A percentile compares a stretch with the other conserved stretches of the same genome.
Evolutionary conservation across 1,139 yeast genomes (phyloP).

Genomic region (Scheffersomyces illinoinensis): DNA sequence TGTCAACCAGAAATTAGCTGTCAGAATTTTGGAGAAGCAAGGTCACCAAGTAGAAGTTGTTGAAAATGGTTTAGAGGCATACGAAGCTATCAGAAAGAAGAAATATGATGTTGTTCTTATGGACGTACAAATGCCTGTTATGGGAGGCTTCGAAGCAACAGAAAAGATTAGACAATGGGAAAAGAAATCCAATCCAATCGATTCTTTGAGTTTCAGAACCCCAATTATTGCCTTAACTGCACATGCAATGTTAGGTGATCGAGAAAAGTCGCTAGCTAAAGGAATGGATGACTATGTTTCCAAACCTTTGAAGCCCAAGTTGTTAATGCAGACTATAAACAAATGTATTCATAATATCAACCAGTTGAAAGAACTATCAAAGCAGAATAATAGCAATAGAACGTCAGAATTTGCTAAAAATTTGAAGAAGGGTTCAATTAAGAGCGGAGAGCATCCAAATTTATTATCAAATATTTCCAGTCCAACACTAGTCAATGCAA

Average conservation of each 20-base stretch:
- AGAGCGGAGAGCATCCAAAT: slow-evolving; percentile 23
- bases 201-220: slow-evolving; percentile 62
- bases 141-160: slow-evolving; percentile 94
- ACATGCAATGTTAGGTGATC: slow-evolving; percentile 88
- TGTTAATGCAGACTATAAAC: slow-evolving; percentile 79
- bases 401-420: slow-evolving; percentile 51
- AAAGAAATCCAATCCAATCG: slow-evolving; percentile 73
- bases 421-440: slow-evolving; percentile 39
- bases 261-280: slow-evolving; percentile 81
- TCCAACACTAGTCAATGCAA: slow-evolving; percentile 14
- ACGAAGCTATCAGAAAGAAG: slow-evolving; percentile 67
- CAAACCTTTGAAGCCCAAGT: slow-evolving; percentile 81
- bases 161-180: slow-evolving; percentile 87
- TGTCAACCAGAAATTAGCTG: slow-evolving; percentile 85
- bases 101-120: slow-evolving; percentile 79
- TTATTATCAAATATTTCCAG: slow-evolving; percentile 16
- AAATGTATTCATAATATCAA: slow-evolving; percentile 75
- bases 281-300: slow-evolving; percentile 92
- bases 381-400: slow-evolving; percentile 47
- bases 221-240: slow-evolving; percentile 91
- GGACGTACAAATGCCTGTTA: slow-evolving; percentile 96
- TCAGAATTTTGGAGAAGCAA: slow-evolving; percentile 76
- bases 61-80: slow-evolving; percentile 82
- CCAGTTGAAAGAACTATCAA: slow-evolving; percentile 56
- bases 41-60: slow-evolving; percentile 83